Base-by-base conservation (phyloP, 2,329 filamentous ascomycete species). In the Cladorrhinum sp. region DNA sequence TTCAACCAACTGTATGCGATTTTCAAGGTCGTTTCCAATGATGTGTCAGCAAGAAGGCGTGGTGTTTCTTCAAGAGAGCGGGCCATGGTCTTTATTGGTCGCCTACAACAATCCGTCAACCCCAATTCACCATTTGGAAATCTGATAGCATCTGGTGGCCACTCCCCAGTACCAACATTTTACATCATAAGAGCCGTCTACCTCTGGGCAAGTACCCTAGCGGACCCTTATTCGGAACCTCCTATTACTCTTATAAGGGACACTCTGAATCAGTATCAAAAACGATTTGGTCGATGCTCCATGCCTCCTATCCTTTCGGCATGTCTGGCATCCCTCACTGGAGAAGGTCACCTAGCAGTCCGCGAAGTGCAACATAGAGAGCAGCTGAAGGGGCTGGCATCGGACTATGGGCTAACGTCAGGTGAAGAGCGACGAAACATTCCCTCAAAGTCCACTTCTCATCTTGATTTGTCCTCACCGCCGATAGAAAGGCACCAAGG, bases 1-100 rank as follows among this genome's bases (percentile, higher is more conserved):
- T 77, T 80, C 60, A 78, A 76, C 59, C 77, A 79, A 62, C 67
- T 80, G 1, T 76, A 74, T 62, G 66, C 70, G 3, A 74, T 80
- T 39, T 71, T 75, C 57, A 72, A 71, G 60, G 69, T 75, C 8
- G 70, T 77, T 56, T 52, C 58, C n/a, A 28, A 54, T 9, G 60
- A 56, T 49, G 55, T 59, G 55, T 60, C 62, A 36, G 54, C 57
- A 56, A 50, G 50, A 58, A 39, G 62, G 30, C 57, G 55, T 1
- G 48, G 39, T 1, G 30, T 48, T 14, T 23, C 24, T 20, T n/a
- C 23, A 1, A 23, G 28, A 7, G 55, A 18, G 20, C 46, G 30
- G 55, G 56, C 33, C 62, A 64, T 12, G 64, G 59, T 7, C 66
- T 54, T 62, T 49, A 30, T 23, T 21, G 14, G 46, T 55, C 51